Conservation (phyloP, 345 rosid species). For the Pistacia vera region DNA sequence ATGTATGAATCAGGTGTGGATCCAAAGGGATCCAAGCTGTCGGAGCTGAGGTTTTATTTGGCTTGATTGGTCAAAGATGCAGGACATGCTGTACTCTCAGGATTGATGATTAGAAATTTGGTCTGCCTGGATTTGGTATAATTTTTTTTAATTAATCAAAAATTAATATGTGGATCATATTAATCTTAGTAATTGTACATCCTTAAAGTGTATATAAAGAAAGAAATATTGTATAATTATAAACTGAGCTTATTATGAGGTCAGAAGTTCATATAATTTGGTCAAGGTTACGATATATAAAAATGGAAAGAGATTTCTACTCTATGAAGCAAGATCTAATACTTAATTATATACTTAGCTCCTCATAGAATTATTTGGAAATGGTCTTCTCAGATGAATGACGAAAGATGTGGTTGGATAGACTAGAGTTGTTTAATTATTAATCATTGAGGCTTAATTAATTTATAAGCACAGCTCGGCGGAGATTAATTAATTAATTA, state of each 20-base stretch:
- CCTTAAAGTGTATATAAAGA: background rate
- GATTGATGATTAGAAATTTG: background rate
- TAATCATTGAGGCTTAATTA: too few species aligned
- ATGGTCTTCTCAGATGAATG: background rate
- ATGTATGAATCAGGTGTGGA: slow-evolving; percentile 24
- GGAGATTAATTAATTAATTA: too few species aligned
- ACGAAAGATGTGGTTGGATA: background rate
- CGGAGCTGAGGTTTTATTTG: background rate
- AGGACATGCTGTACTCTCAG: background rate
- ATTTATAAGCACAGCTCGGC: too few species aligned
- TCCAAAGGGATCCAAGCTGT: slow-evolving; percentile 31
- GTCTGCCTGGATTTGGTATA: background rate
- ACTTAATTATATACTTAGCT: background rate
- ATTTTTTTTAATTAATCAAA: too few species aligned
- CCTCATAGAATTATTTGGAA: background rate
- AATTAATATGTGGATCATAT: too few species aligned
- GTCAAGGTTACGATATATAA: background rate
- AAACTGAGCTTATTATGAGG: background rate
- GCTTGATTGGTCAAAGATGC: slow-evolving; percentile 25
- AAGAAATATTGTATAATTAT: too few species aligned
- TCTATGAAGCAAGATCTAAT: background rate
- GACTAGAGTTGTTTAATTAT: background rate
- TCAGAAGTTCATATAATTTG: background rate
- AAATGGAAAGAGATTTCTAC: background rate
- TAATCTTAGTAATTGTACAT: too few species aligned